Conservation (phyloP, 208 protist genomes). For the Trichomonas gallinae region DNA sequence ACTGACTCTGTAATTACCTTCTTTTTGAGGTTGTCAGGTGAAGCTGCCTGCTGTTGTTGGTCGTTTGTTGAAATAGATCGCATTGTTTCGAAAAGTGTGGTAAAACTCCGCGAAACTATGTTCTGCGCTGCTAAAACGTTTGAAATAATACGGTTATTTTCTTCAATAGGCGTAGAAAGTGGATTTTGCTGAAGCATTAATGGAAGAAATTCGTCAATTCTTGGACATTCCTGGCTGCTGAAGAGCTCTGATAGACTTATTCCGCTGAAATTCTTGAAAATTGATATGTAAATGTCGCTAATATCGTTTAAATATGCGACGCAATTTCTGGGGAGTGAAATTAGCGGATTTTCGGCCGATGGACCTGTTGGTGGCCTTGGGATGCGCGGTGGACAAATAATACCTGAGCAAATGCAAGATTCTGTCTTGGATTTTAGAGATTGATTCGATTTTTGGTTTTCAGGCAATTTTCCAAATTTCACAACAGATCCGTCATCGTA, state of each 20-base stretch:
- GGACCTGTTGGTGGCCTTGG: neutral
- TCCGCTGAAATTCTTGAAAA: neutral
- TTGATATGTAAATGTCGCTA: neutral
- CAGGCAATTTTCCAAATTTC: neutral
- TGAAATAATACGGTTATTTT: neutral
- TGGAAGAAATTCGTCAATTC: neutral
- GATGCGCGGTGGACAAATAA: neutral
- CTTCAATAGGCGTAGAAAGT: neutral
- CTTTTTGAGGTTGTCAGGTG: neutral
- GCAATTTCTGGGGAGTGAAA: neutral
- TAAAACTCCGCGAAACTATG: neutral
- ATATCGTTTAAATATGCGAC: neutral
- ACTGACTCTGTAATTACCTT: neutral
- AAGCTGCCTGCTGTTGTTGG: neutral
- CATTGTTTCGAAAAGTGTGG: neutral
- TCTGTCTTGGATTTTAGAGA: no score
- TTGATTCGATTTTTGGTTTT: no score
- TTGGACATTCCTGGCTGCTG: neutral
- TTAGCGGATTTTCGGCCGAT: neutral
- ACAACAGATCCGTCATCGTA: neutral
- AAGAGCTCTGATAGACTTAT: neutral
- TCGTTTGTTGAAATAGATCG: neutral
- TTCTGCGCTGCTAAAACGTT: neutral
- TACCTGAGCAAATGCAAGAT: neutral
- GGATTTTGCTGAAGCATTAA: neutral